These are phyloP conservation scores for Sarcodon aspratus DNA, from an alignment of 768 basidiomycete genomes.

Conservation along the genomic window DNA sequence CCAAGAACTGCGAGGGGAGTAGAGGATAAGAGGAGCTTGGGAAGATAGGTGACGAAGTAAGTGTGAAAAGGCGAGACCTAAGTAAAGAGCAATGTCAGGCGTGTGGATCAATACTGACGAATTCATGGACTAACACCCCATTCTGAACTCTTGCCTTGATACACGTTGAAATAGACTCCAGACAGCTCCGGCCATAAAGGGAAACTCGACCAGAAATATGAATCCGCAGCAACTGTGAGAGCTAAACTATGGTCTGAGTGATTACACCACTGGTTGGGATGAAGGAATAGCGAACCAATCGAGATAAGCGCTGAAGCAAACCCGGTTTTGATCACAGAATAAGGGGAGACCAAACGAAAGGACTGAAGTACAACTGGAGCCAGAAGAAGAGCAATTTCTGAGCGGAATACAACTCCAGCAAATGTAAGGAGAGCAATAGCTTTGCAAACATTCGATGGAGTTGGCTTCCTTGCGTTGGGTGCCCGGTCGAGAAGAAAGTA, in stretches of 20 bases:
- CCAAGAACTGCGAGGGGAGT: conserved; percentile 53
- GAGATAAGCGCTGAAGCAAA: conserved; percentile 36
- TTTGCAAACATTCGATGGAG: conserved; percentile 19
- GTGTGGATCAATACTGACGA: background rate
- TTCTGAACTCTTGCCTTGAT: conserved; percentile 73
- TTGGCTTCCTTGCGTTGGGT: conserved; percentile 27
- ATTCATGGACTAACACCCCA: conserved; percentile 70
- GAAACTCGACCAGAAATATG: conserved; percentile 70
- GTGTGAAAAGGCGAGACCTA: conserved; percentile 61
- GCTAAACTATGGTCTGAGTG: conserved; percentile 22
- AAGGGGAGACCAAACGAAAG: conserved; percentile 32
- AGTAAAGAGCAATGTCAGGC: background rate
- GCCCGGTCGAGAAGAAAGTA: conserved; percentile 34
- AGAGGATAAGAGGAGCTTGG: conserved; percentile 64
- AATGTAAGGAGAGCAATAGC: conserved; percentile 56
- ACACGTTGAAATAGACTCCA: conserved; percentile 75
- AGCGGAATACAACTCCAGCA: conserved; percentile 62
- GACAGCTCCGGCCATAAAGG: conserved; percentile 83
- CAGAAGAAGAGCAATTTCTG: conserved; percentile 66
- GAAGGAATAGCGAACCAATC: conserved; percentile 29
- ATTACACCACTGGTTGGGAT: background rate
- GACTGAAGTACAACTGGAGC: conserved; percentile 48
- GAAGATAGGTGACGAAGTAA: conserved; percentile 61
- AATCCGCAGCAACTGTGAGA: conserved; percentile 59
- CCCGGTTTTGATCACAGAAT: conserved; percentile 34